phyloP scores from a whole-genome alignment of 192 early-diverging fungal species.

The Backusella morwellensis region DNA sequence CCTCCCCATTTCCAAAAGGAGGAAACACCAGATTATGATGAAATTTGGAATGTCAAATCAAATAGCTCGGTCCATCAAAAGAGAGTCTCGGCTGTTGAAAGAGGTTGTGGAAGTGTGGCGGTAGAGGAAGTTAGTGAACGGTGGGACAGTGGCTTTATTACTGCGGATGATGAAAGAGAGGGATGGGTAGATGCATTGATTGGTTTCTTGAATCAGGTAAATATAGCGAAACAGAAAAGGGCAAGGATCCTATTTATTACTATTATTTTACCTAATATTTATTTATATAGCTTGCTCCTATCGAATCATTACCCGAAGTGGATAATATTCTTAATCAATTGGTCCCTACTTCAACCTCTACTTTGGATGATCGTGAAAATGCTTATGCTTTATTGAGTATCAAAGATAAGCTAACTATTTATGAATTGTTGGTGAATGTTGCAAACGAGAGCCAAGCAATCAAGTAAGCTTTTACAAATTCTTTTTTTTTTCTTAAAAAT shows the following conservation, averaged over 20 bases:
- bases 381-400: slow-evolving; percentile 39
- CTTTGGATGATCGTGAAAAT: slow-evolving; percentile 39
- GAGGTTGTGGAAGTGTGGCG: slow-evolving; percentile 36
- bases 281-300: slow-evolving; percentile 39
- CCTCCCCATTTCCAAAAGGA: not conserved
- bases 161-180: slow-evolving; percentile 28
- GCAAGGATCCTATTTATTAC: not conserved
- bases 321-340: slow-evolving; percentile 47
- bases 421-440: slow-evolving; percentile 59
- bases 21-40: not conserved
- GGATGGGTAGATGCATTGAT: slow-evolving; percentile 52
- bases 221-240: not conserved
- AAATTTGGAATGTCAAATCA: not conserved
- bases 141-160: slow-evolving; percentile 44
- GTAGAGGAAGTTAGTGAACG: slow-evolving; percentile 38
- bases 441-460: slow-evolving; percentile 58
- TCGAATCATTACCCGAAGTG: slow-evolving; percentile 39
- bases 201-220: slow-evolving; percentile 53
- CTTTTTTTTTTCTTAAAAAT: not conserved
- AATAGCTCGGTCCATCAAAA: not conserved
- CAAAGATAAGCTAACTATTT: slow-evolving; percentile 58
- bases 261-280: not conserved
- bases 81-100: not conserved
- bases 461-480: slow-evolving; percentile 32
- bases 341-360: slow-evolving; percentile 35